Evolutionary conservation across 2,329 filamentous ascomycete species (phyloP), one percentile per base, ranked within the genome.

Genomic region (Ramichloridium luteum): DNA sequence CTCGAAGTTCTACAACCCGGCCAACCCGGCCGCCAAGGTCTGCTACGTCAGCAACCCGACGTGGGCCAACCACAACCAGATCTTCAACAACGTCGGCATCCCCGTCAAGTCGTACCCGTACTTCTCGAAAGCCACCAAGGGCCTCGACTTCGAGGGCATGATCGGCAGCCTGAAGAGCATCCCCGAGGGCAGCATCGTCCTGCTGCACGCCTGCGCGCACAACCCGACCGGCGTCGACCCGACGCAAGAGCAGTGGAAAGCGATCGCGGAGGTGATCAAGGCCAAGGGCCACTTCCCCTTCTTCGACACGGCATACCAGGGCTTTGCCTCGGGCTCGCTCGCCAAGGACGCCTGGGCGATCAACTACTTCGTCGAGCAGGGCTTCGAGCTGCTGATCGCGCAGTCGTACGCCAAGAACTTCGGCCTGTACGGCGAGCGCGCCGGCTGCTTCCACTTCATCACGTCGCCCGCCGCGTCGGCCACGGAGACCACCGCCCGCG

Each of bases 11-110:
- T 93, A 83, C 70, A 67, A 66, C 36, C 60, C 64, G 10, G 51
- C 57, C 32, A 56, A 68, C 52, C 69, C 71, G 54, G 74, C 70
- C 62, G 78, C 73, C 46, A 56, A 56, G 43, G 74, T 77, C 37
- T 74, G 92, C 61, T 94, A 93, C 70, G 69, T 96, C 58, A 93
- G 85, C 51, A 81, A 80, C 59, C 90, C 90, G 32, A 98, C 90
- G 40, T 98, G 90, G 90, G 85, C 81, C 47, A 98, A 98, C 67
- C 90, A 98, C 74, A 78, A 92, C 65, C 90, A 96, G 61, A 94
- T 98, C 68, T 93, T 98, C 67, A 73, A 68, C 60, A 96, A 96
- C 55, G 85, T 94, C 53, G 70, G 72, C 48, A 67, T 96, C 16
- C 64, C 74, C 18, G 73, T 84, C 49, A 77, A 77, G 46, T 74